These are phyloP conservation scores for Phalaenopsis hybrid DNA, from an alignment of 116 monocot genomes.

Conservation along the genomic window DNA sequence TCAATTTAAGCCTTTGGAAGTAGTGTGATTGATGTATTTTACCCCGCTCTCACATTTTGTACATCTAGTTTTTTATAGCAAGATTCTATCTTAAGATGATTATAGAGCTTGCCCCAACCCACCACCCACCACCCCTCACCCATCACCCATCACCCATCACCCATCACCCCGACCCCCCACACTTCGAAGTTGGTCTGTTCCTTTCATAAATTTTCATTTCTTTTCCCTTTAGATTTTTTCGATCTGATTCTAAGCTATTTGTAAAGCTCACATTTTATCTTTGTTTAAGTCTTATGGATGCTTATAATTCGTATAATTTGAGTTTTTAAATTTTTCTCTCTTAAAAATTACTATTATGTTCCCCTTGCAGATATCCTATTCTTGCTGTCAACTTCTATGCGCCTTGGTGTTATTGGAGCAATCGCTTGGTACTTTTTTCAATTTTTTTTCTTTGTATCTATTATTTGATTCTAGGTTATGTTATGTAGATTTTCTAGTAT, in stretches of 20 bases:
- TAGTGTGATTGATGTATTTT: not conserved
- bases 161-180: no score
- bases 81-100: not conserved
- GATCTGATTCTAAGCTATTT: not conserved
- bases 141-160: no score
- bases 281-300: not conserved
- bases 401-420: slow-evolving; percentile 99
- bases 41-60: not conserved
- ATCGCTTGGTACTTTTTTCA: slow-evolving; percentile 59
- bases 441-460: not conserved
- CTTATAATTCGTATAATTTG: not conserved
- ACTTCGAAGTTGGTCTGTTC: no score
- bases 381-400: slow-evolving; percentile 95
- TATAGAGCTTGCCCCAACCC: not conserved
- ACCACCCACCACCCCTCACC: no score
- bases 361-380: slow-evolving; percentile 65
- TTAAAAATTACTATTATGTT: slow-evolving; percentile 1
- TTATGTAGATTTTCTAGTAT: not conserved
- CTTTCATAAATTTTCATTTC: not conserved
- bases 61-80: not conserved
- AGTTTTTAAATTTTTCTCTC: not conserved
- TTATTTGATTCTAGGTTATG: not conserved
- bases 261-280: not conserved
- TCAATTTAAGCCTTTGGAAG: not conserved
- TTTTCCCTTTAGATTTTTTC: not conserved